These are phyloP conservation scores for Xylaria grammica DNA, from an alignment of 495 filamentous ascomycete genomes.

Conservation along the genomic window DNA sequence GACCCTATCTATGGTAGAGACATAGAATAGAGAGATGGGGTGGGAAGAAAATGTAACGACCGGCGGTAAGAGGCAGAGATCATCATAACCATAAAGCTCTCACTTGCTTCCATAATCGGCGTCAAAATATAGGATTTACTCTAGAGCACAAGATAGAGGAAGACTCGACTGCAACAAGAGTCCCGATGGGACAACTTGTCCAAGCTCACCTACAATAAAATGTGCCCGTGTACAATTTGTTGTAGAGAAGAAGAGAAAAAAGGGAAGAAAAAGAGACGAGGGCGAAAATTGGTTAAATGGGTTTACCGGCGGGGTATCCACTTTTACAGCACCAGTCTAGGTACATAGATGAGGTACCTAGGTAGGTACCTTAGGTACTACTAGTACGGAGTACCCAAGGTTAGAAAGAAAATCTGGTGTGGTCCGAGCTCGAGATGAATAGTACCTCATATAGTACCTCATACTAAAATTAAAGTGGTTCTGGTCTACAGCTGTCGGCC, in stretches of 20 bases:
- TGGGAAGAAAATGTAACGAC: slow-evolving; percentile 57
- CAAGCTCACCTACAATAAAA: slow-evolving; percentile 87
- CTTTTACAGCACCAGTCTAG: too few species aligned
- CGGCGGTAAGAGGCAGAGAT: slow-evolving; percentile 65
- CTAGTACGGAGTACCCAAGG: too few species aligned
- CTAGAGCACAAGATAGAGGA: slow-evolving; percentile 69
- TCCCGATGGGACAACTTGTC: slow-evolving; percentile 43
- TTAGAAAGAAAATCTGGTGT: too few species aligned
- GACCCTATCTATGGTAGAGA: neutral
- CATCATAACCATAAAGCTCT: slow-evolving; percentile 54
- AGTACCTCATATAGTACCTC: too few species aligned
- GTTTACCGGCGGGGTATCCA: neutral
- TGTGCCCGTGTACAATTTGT: slow-evolving; percentile 70
- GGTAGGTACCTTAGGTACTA: too few species aligned
- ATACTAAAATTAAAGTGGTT: neutral
- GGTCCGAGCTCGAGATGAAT: neutral
- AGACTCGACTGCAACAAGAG: slow-evolving; percentile 54
- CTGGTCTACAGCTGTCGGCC: slow-evolving; percentile 32
- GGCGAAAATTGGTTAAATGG: neutral
- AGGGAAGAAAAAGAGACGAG: slow-evolving; percentile 39
- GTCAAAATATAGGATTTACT: slow-evolving; percentile 48
- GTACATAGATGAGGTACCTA: too few species aligned
- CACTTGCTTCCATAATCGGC: slow-evolving; percentile 66
- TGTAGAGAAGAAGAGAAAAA: slow-evolving; percentile 53
- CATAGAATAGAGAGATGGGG: neutral